Conservation (phyloP, 148 eudicot species). For the Cornus kousa region DNA sequence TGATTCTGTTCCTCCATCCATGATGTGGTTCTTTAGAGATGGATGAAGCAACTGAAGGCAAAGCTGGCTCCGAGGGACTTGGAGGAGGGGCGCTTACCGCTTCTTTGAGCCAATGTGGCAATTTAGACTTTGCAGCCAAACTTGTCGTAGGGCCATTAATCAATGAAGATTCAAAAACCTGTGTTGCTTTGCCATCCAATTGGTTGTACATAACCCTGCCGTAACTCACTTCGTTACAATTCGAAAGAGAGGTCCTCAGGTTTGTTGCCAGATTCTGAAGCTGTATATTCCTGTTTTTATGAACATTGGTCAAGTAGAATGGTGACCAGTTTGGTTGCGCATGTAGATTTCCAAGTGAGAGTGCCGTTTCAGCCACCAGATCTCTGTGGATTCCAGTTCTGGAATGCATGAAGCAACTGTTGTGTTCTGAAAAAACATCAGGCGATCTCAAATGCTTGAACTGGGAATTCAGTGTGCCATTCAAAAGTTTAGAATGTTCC, state of each 20-base stretch:
- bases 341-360: slow-evolving; percentile 45
- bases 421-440: slow-evolving; percentile 16
- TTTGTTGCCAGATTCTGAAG: slow-evolving; percentile 19
- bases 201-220: neutral
- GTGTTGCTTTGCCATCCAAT: slow-evolving; percentile 14
- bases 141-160: slow-evolving; percentile 14
- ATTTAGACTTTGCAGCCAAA: slow-evolving; percentile 6
- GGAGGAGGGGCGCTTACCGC: slow-evolving; percentile 13
- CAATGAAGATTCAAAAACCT: slow-evolving; percentile 10
- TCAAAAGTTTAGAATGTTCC: slow-evolving; percentile 45
- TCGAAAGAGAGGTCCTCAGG: slow-evolving; percentile 7
- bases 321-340: slow-evolving; percentile 17
- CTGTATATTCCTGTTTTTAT: slow-evolving; percentile 14
- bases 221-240: neutral
- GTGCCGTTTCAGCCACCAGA: slow-evolving; percentile 27
- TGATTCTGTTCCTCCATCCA: slow-evolving; percentile 10
- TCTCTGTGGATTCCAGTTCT: slow-evolving; percentile 20
- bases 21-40: slow-evolving; percentile 18
- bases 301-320: neutral
- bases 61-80: slow-evolving; percentile 13
- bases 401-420: slow-evolving; percentile 10
- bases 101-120: slow-evolving; percentile 49
- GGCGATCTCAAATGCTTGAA: slow-evolving; percentile 25
- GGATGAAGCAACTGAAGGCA: slow-evolving; percentile 20
- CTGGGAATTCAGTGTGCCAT: slow-evolving; percentile 18